These are phyloP conservation scores for Cladophialophora chaetospira DNA, from an alignment of 2,329 filamentous ascomycete species.

Conservation along the genomic window DNA sequence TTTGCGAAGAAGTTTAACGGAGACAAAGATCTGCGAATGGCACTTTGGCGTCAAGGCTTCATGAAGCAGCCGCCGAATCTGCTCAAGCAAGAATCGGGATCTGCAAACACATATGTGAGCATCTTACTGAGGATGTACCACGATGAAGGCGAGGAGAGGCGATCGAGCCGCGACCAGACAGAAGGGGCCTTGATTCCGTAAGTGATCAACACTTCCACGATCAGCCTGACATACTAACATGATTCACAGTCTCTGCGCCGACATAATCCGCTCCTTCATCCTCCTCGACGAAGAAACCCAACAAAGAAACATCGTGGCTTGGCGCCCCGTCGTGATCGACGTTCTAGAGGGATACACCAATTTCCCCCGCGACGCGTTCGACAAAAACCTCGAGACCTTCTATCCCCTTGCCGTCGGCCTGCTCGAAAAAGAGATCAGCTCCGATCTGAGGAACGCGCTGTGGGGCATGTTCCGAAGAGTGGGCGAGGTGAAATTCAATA, in stretches of 20 bases:
- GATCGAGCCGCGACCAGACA: conserved; percentile 76
- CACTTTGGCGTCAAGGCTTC: conserved; percentile 95
- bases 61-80: conserved; percentile 99
- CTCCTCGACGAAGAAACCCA: conserved; percentile 92
- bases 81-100: conserved; percentile 92
- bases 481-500: conserved; percentile 69
- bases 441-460: conserved; percentile 76
- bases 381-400: conserved; percentile 76
- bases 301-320: conserved; percentile 94
- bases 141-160: conserved; percentile 80
- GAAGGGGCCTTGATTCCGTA: conserved; percentile 86
- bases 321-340: conserved; percentile 95
- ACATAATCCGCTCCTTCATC: conserved; percentile 86
- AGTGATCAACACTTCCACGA: conserved; percentile 35
- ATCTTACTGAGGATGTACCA: conserved; percentile 98
- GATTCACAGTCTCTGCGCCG: conserved; percentile 71
- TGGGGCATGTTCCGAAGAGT: conserved; percentile 77
- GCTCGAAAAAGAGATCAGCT: conserved; percentile 75
- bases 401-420: conserved; percentile 85
- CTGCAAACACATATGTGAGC: conserved; percentile 89
- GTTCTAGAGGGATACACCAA: conserved; percentile 89
- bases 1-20: conserved; percentile 98
- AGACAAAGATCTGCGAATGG: conserved; percentile 91
- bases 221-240: neutral
- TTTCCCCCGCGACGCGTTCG: conserved; percentile 79